Percentiles rank a stretch among this genome's conserved stretches.
Conservation (phyloP, 345 rosid species). For the Geranium brycei region DNA sequence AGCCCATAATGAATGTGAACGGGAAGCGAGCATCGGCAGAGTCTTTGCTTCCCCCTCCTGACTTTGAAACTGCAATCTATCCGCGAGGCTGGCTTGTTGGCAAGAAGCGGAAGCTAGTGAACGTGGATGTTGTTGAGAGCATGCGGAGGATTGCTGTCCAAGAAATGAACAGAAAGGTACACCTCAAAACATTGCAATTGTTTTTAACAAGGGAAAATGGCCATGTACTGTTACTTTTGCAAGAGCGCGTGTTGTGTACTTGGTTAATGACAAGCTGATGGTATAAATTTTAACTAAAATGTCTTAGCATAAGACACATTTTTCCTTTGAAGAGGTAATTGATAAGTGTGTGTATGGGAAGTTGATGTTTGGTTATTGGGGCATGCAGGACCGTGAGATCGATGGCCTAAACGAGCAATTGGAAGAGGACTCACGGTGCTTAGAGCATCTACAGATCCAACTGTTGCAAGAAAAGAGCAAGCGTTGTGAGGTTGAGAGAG, state of each 20-base stretch:
- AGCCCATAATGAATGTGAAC: slow-evolving; percentile 36
- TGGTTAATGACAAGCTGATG: no score
- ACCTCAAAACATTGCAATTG: no score
- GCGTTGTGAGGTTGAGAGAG: slow-evolving; percentile 67
- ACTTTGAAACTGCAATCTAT: slow-evolving; percentile 68
- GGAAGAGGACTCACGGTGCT: slow-evolving; percentile 69
- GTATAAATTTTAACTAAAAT: no score
- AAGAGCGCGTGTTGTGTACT: no score
- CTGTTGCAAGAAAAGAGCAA: slow-evolving; percentile 68
- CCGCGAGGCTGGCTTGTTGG: slow-evolving; percentile 92
- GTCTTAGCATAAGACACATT: no score
- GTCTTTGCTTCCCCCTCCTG: slow-evolving; percentile 83
- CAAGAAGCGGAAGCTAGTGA: slow-evolving; percentile 84
- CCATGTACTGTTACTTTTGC: no score
- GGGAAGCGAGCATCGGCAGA: slow-evolving; percentile 46
- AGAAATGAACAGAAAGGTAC: slow-evolving; percentile 93
- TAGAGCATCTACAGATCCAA: slow-evolving; percentile 79
- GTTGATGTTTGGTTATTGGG: neutral
- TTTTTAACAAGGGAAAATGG: no score
- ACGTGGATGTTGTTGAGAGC: slow-evolving; percentile 90
- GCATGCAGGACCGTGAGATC: slow-evolving; percentile 70
- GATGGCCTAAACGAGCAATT: slow-evolving; percentile 82
- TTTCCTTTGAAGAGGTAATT: no score
- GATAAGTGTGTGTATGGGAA: no score
- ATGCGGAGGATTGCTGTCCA: slow-evolving; percentile 95